Conservation (phyloP, 2,329 filamentous ascomycete species). For the Coniochaeta ligniaria region DNA sequence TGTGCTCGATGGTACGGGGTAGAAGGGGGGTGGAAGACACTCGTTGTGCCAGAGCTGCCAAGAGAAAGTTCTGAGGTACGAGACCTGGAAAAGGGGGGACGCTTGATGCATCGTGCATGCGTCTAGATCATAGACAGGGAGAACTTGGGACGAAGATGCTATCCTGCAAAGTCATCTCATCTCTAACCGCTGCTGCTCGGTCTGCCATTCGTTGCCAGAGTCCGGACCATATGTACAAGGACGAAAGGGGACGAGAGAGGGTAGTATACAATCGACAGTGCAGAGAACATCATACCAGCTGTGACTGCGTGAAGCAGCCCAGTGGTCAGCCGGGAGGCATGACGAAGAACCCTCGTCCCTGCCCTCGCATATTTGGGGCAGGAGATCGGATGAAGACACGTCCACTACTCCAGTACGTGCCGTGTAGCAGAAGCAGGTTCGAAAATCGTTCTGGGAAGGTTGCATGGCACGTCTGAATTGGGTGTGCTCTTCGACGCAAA, state of each 20-base stretch:
- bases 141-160: background rate
- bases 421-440: background rate
- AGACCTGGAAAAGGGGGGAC: background rate
- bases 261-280: slow-evolving; percentile 6
- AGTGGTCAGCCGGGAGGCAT: slow-evolving; percentile 1
- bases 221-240: background rate
- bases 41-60: background rate
- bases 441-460: background rate
- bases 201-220: slow-evolving; percentile 1
- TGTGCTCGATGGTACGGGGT: background rate
- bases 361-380: background rate
- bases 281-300: slow-evolving; percentile 11
- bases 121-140: background rate
- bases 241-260: background rate
- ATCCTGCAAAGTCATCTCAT: background rate
- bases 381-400: background rate
- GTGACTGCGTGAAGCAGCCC: slow-evolving; percentile 1
- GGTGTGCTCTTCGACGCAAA: background rate
- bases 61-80: background rate
- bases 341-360: slow-evolving; percentile 1
- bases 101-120: background rate
- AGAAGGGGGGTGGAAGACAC: background rate
- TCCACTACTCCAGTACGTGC: background rate
- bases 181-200: background rate
- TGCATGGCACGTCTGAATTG: background rate